phyloP scores from a whole-genome alignment of 2,329 filamentous ascomycete genomes.

The Plenodomus tracheiphilus region DNA sequence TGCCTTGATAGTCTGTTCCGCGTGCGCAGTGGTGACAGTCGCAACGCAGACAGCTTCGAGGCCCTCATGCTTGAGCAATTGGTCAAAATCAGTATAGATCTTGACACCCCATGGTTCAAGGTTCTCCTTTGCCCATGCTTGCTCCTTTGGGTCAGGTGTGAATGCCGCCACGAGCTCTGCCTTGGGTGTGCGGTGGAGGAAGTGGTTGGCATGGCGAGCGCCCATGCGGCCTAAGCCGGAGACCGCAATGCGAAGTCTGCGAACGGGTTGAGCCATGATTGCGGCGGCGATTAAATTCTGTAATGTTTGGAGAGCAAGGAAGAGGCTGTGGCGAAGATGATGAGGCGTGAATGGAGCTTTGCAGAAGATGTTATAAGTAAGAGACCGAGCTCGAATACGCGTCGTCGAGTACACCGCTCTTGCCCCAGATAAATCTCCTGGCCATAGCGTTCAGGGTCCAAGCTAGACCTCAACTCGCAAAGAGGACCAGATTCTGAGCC shows the following conservation, averaged over 20 bases:
- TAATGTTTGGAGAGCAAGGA: neutral
- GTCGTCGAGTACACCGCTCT: slow-evolving; percentile 4
- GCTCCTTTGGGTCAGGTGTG: slow-evolving; percentile 48
- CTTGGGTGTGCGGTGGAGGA: slow-evolving; percentile 51
- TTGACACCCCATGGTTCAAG: slow-evolving; percentile 57
- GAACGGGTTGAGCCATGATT: slow-evolving; percentile 38
- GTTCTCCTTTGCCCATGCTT: slow-evolving; percentile 54
- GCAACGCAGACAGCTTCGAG: slow-evolving; percentile 61
- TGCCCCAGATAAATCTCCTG: slow-evolving; percentile 10
- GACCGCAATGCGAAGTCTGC: slow-evolving; percentile 50
- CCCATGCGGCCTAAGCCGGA: slow-evolving; percentile 56
- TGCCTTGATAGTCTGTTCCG: slow-evolving; percentile 60
- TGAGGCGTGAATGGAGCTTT: too few relatives aligned
- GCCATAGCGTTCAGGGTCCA: slow-evolving; percentile 23
- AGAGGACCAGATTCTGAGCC: slow-evolving; percentile 1
- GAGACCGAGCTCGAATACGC: neutral
- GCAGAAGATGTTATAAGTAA: neutral
- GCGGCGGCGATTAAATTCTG: slow-evolving; percentile 1
- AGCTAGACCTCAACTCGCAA: slow-evolving; percentile 2
- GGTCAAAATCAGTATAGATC: slow-evolving; percentile 58
- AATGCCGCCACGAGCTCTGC: slow-evolving; percentile 54
- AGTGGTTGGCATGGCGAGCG: slow-evolving; percentile 53
- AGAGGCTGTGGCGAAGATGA: neutral
- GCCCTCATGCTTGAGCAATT: slow-evolving; percentile 60
- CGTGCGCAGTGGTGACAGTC: slow-evolving; percentile 60